phyloP scores from a whole-genome alignment of 768 basidiomycete genomes.

The Hortiboletus campestris region DNA sequence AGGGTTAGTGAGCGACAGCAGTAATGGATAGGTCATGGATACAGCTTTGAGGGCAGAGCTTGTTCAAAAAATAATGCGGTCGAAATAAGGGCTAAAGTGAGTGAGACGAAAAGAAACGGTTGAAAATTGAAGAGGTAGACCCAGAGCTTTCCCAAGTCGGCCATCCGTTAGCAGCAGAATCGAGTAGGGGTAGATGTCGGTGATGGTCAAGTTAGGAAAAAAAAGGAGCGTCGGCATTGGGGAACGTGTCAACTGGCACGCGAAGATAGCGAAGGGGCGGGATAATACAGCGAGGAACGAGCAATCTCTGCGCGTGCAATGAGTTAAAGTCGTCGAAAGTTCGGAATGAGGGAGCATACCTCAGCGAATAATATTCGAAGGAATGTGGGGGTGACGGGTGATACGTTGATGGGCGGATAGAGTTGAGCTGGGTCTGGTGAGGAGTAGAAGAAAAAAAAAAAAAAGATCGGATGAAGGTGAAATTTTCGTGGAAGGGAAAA shows the following conservation, averaged over 20 bases:
- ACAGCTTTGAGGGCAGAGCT: not conserved
- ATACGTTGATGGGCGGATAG: not conserved
- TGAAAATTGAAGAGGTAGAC: not conserved
- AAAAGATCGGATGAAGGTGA: not conserved
- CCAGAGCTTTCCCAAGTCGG: not conserved
- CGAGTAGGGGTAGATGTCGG: not conserved
- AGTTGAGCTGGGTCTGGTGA: not conserved
- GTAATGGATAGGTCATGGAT: not conserved
- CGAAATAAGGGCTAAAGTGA: not conserved
- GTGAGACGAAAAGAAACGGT: not conserved
- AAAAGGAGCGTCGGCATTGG: not conserved
- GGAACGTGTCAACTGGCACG: not conserved
- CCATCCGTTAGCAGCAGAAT: not conserved
- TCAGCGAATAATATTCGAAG: constrained; percentile 11
- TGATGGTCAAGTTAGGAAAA: not conserved
- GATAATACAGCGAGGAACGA: not conserved
- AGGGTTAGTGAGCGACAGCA: constrained; percentile 2
- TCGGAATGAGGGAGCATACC: constrained; percentile 9
- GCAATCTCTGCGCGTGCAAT: constrained; percentile 5
- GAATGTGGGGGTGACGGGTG: not conserved
- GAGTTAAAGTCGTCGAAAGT: not conserved
- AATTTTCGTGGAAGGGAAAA: constrained; percentile 2
- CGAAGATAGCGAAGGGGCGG: constrained; percentile 6
- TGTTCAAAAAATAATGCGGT: not conserved
- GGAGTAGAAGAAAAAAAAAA: not conserved